Percentiles rank a stretch among this genome's conserved stretches.
Conservation (phyloP, 192 early-diverging fungal genomes). For the Backusella tuberculispora region DNA sequence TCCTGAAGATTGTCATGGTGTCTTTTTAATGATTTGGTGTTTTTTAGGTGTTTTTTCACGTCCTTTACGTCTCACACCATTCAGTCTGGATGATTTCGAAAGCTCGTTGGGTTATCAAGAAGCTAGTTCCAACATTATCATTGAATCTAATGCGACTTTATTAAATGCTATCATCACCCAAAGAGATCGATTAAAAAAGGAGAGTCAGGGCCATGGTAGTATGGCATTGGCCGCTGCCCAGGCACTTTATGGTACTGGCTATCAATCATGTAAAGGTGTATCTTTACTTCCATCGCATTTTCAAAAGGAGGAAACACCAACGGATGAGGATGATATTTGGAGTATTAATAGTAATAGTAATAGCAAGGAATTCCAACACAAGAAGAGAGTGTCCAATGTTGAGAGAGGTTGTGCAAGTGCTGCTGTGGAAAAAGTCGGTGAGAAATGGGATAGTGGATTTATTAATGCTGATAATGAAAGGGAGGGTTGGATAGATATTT, state of each 20-base stretch:
- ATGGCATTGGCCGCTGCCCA: not conserved
- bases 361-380: not conserved
- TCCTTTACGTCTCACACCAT: constrained; percentile 73
- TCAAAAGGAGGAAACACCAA: not conserved
- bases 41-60: constrained; percentile 68
- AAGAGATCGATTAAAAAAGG: constrained; percentile 9
- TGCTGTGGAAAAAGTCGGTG: constrained; percentile 43
- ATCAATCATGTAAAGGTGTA: not conserved
- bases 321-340: not conserved
- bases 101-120: constrained; percentile 56
- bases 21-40: constrained; percentile 66
- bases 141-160: constrained; percentile 54
- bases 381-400: not conserved
- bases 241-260: constrained; percentile 19
- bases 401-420: constrained; percentile 44
- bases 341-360: not conserved
- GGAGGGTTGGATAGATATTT: constrained; percentile 52
- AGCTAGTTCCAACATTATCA: constrained; percentile 30
- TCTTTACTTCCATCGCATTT: not conserved
- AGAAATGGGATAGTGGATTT: constrained; percentile 48
- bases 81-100: constrained; percentile 78
- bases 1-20: constrained; percentile 47
- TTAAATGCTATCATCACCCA: constrained; percentile 53
- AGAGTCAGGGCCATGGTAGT: constrained; percentile 21
- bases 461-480: constrained; percentile 37